Evolutionary conservation across 257 asterid genomes (phyloP).

Genomic region (Ophiorrhiza pumila): DNA sequence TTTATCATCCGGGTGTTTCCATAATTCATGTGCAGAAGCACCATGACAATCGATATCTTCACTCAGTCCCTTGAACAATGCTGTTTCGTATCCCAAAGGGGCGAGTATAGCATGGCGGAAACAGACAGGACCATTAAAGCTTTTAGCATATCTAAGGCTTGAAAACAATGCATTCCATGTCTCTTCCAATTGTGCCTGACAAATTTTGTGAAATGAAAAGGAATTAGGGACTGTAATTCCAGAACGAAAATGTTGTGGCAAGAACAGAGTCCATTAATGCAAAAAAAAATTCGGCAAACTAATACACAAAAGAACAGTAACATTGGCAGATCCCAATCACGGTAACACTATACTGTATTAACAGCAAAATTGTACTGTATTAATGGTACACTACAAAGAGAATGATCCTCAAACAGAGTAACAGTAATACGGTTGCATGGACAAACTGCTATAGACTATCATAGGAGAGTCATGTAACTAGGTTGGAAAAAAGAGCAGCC

Average conservation of each 20-base stretch:
- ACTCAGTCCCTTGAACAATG: conserved; percentile 71
- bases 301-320: background rate
- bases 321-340: background rate
- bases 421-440: too few relatives aligned
- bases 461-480: background rate
- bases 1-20: conserved; percentile 56
- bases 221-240: background rate
- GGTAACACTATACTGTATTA: too few relatives aligned
- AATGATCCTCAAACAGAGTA: too few relatives aligned
- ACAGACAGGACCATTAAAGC: conserved; percentile 63
- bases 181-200: conserved; percentile 84
- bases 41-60: conserved; percentile 66
- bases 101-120: conserved; percentile 83
- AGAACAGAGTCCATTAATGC: background rate
- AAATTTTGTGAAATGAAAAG: background rate
- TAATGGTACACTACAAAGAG: too few relatives aligned
- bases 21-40: conserved; percentile 60
- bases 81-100: conserved; percentile 93
- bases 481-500: background rate
- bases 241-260: background rate
- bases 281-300: background rate
- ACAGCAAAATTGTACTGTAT: too few relatives aligned
- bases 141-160: conserved; percentile 77
- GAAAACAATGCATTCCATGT: conserved; percentile 89
- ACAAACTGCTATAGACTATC: background rate